A percentile compares a stretch with the other conserved stretches of the same genome.
These are phyloP conservation scores for Ilyonectria mors-panacis DNA, from an alignment of 2,329 filamentous ascomycete species.

Conservation along the genomic window DNA sequence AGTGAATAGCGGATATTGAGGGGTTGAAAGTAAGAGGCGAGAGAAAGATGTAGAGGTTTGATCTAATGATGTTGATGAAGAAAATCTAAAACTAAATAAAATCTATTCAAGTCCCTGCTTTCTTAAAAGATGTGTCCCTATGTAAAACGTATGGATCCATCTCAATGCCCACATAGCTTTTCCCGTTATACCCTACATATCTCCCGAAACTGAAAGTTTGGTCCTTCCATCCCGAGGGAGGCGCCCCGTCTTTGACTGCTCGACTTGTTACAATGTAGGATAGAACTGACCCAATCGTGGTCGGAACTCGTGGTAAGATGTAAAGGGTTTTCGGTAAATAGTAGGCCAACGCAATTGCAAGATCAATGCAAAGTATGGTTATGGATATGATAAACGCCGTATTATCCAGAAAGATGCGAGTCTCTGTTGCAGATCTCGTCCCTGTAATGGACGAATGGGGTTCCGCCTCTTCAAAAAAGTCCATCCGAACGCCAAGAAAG, in stretches of 20 bases:
- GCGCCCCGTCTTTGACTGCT: not conserved
- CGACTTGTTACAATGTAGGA: conserved; percentile 21
- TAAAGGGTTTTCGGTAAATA: conserved; percentile 3
- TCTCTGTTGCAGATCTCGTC: not conserved
- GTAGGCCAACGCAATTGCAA: not conserved
- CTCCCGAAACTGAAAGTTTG: conserved; percentile 22
- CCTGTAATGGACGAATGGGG: not conserved
- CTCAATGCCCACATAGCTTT: conserved; percentile 17
- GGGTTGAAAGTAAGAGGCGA: too few relatives aligned
- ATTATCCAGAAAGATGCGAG: conserved; percentile 13
- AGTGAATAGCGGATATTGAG: too few relatives aligned
- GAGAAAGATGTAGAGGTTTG: too few relatives aligned
- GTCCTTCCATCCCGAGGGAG: not conserved
- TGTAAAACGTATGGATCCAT: conserved; percentile 4
- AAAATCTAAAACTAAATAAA: not conserved
- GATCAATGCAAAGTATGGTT: not conserved
- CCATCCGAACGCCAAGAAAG: not conserved
- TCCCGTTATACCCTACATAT: conserved; percentile 16
- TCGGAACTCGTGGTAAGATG: conserved; percentile 13
- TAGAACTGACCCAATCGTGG: conserved; percentile 1
- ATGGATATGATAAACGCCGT: conserved; percentile 7
- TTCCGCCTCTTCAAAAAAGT: not conserved
- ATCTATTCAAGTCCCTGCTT: not conserved
- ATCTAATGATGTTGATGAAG: too few relatives aligned
- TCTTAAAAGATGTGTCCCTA: not conserved